phyloP scores from a whole-genome alignment of 78 protist genomes.

The Creolimax fragrantissima region DNA sequence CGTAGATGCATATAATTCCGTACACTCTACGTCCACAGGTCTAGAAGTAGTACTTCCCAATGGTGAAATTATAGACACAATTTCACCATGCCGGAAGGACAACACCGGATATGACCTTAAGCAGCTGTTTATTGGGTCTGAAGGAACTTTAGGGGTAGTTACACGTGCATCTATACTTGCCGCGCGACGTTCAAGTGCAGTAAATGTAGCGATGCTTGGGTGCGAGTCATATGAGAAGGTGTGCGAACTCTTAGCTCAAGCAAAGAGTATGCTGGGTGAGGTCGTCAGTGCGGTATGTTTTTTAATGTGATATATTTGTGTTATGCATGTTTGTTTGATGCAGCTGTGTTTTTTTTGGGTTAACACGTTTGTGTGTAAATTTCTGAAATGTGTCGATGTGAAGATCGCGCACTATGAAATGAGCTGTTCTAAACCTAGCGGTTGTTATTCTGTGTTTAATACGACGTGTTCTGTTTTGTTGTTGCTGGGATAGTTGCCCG shows the following conservation, averaged over 20 bases:
- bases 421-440: too few relatives aligned
- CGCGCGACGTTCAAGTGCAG: constrained; percentile 33
- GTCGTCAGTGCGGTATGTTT: constrained; percentile 43
- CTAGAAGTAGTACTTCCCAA: constrained; percentile 66
- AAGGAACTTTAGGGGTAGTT: constrained; percentile 92
- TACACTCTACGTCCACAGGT: too few relatives aligned
- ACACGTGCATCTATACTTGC: constrained; percentile 56
- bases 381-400: too few relatives aligned
- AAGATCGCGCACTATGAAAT: too few relatives aligned
- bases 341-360: too few relatives aligned
- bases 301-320: background rate
- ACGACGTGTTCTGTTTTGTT: too few relatives aligned
- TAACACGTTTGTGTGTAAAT: too few relatives aligned
- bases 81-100: constrained; percentile 65
- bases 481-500: too few relatives aligned
- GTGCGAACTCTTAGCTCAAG: constrained; percentile 1
- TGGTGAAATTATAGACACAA: constrained; percentile 67
- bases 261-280: constrained; percentile 62
- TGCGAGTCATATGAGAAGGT: constrained; percentile 38
- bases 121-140: constrained; percentile 90
- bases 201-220: constrained; percentile 59
- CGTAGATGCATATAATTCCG: too few relatives aligned
- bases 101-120: constrained; percentile 89
- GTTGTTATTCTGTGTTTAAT: too few relatives aligned
- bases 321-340: constrained; percentile 22